Conservation (phyloP, 164 flowering plant genomes). For the Litsea cubeba region DNA sequence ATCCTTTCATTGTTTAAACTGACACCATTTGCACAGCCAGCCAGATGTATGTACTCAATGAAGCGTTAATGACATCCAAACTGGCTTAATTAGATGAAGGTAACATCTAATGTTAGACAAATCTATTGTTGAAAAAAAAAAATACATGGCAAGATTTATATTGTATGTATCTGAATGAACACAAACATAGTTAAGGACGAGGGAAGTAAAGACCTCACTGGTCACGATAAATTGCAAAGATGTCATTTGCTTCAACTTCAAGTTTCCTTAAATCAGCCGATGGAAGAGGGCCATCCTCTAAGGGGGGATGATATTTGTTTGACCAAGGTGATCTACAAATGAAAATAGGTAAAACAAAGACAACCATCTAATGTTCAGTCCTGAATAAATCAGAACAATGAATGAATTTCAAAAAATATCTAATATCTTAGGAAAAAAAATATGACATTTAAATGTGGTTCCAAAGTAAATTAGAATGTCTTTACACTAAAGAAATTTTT, state of each 20-base stretch:
- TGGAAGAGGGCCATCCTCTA: constrained; percentile 75
- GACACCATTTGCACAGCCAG: constrained; percentile 11
- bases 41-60: background rate
- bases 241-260: constrained; percentile 91
- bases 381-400: background rate
- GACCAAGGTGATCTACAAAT: constrained; percentile 93
- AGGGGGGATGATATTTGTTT: constrained; percentile 77
- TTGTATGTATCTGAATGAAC: background rate
- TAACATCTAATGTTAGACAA: too few species aligned
- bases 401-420: background rate
- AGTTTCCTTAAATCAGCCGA: constrained; percentile 82
- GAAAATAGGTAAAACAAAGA: background rate
- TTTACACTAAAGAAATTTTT: background rate
- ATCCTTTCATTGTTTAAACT: constrained; percentile 7
- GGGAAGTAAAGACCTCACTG: constrained; percentile 95
- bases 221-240: constrained; percentile 90
- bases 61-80: too few species aligned
- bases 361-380: too few species aligned
- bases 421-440: background rate
- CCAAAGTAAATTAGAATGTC: background rate
- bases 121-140: background rate
- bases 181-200: constrained; percentile 31
- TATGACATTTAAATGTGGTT: background rate
- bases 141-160: background rate
- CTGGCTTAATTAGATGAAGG: too few species aligned